These are phyloP conservation scores for Vitellaria paradoxa DNA, from an alignment of 179 eudicot species.

Conservation along the genomic window DNA sequence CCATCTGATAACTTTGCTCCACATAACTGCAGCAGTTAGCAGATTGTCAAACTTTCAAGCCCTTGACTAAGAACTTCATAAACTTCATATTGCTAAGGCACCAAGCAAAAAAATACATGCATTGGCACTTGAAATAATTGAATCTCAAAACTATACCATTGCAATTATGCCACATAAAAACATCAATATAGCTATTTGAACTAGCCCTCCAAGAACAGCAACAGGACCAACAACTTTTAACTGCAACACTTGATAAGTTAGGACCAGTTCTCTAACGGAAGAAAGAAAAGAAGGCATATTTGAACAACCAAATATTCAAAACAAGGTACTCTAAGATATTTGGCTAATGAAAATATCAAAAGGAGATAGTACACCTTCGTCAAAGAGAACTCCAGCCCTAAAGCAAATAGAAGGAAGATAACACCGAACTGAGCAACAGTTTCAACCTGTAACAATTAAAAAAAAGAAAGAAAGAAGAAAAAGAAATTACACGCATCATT, in stretches of 20 bases:
- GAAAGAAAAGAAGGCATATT: slow-evolving; percentile 8
- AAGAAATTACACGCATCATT: slow-evolving; percentile 3
- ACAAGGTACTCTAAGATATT: slow-evolving; percentile 8
- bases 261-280: slow-evolving; percentile 3
- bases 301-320: background rate
- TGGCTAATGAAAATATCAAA: background rate
- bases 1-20: slow-evolving; percentile 98
- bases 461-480: slow-evolving; percentile 4
- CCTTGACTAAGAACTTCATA: slow-evolving; percentile 4
- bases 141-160: slow-evolving; percentile 43
- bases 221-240: slow-evolving; percentile 95
- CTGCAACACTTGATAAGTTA: slow-evolving; percentile 43
- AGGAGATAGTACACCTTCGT: slow-evolving; percentile 54
- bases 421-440: slow-evolving; percentile 99
- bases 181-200: slow-evolving; percentile 83
- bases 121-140: slow-evolving; percentile 1
- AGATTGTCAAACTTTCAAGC: slow-evolving; percentile 8
- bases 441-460: slow-evolving; percentile 60
- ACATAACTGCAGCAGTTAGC: slow-evolving; percentile 54
- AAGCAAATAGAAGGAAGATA: slow-evolving; percentile 94
- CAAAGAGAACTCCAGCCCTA: slow-evolving; percentile 93
- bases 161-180: slow-evolving; percentile 83
- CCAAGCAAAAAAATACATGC: slow-evolving; percentile 3
- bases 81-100: background rate
- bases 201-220: slow-evolving; percentile 94